Base-by-base conservation (phyloP, 768 basidiomycete species). In the Terana coerulea region DNA sequence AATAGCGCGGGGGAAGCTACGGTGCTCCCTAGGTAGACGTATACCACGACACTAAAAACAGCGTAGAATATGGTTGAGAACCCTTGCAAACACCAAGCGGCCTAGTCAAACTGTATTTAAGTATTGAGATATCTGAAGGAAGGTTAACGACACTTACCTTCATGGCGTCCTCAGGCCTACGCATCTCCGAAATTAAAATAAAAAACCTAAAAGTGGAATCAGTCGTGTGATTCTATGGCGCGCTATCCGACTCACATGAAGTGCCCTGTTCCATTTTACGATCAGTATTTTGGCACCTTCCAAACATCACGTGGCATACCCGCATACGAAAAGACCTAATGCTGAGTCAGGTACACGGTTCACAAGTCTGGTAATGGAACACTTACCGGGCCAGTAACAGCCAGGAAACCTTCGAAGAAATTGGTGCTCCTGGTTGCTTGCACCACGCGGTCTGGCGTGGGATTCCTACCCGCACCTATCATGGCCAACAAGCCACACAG, bases 121-220 rank as follows among this genome's bases (percentile, higher is more conserved):
- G n/a, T n/a, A n/a, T n/a, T n/a, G n/a, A n/a, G n/a, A n/a, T n/a
- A n/a, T n/a, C n/a, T n/a, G n/a, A n/a, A n/a, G n/a, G n/a, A n/a
- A n/a, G n/a, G n/a, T n/a, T n/a, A n/a, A n/a, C n/a, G n/a, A n/a
- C 17, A 17, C 15, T 36, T 49, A 78, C 78, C 70, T 80, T 80
- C 75, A 80, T 80, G 5, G 78, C 77, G 56, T 80, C 78, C 54
- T 73, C 60, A 1, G 80, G 78, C 24, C 57, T 60, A 19, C 63
- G 64, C 80, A 80, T 80, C 58, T 81, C 79, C 12, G 79, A 80
- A 26, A 79, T 78, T n/a, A 80, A 60, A 34, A 80, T 74, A 56
- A 80, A 80, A 59, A 80, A 80, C 75, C 77, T 78, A 35, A 24
- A 34, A 47, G 22, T 29, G 19, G 9, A 9, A 26, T 24, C 24